Evolutionary conservation across 2,329 filamentous ascomycete species (phyloP).

Genomic region (Chaetomium sp.): DNA sequence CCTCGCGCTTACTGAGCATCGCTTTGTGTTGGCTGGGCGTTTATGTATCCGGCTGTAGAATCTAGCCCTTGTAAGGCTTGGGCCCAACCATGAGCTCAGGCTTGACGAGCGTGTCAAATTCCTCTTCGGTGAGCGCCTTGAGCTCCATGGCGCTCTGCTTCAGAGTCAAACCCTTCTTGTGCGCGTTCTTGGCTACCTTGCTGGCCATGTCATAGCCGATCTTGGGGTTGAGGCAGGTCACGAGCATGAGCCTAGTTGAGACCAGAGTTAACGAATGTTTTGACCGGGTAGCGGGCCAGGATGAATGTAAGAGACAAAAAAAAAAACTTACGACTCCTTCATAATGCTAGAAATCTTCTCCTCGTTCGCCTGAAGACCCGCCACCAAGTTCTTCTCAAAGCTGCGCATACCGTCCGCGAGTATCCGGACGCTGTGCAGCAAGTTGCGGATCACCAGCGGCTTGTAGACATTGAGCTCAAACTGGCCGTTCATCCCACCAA

Average conservation of each 20-base stretch:
- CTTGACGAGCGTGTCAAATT: conserved; percentile 83
- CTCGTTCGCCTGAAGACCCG: conserved; percentile 86
- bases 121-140: conserved; percentile 76
- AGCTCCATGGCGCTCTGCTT: conserved; percentile 94
- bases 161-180: conserved; percentile 93
- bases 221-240: conserved; percentile 94
- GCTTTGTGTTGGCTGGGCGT: too few relatives aligned
- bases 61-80: conserved; percentile 51
- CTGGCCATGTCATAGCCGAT: conserved; percentile 97
- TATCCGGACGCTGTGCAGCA: conserved; percentile 85
- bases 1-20: too few relatives aligned
- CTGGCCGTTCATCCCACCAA: conserved; percentile 94
- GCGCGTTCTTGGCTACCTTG: conserved; percentile 96
- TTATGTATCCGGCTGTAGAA: not conserved
- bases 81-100: conserved; percentile 95
- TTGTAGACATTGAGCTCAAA: conserved; percentile 99
- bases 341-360: conserved; percentile 82
- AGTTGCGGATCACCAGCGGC: conserved; percentile 89
- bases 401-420: conserved; percentile 88
- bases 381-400: conserved; percentile 90
- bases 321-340: conserved; percentile 73
- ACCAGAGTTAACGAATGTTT: conserved; percentile 7
- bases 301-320: not conserved
- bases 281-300: not conserved
- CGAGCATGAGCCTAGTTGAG: conserved; percentile 94